Base-by-base conservation (phyloP, 345 rosid species). In the Lagerstroemia speciosa region DNA sequence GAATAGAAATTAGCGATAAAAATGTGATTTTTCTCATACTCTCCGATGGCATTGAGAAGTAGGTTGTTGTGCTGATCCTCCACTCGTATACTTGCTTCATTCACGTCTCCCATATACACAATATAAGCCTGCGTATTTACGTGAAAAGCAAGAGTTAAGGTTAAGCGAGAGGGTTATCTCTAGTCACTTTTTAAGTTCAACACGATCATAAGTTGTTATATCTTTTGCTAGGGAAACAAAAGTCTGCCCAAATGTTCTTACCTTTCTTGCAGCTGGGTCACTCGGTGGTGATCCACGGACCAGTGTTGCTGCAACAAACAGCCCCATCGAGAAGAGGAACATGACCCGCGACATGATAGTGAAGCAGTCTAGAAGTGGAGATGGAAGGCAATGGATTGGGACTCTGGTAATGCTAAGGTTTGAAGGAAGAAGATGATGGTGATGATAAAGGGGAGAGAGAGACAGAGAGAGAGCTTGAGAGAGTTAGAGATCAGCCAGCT, bases 21-120 rank as follows among this genome's bases (percentile, higher is more conserved):
- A 2, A 22, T 14, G 8, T 1, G 24, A 50, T 36, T 50, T 19
- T 50, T 50, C 7, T 50, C 55, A 5, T 50, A 92, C 98, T 92
- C 89, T 85, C 85, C 91, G 20, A 84, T 75, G 12, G 79, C 81
- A 1, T 73, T 69, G 15, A 41, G 7, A 34, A 92, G 87, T 74
- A 92, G 79, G 73, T 30, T 72, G 66, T 86, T 83, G 81, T 92
- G 94, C 33, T 74, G 65, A 10, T 79, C 68, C 29, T 65, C 40
- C 6, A 71, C 38, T 12, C 77, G 64, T 46, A 65, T 66, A 62
- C 37, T 65, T 17, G 66, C 67, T 22, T 60, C 76, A 1, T 80
- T 66, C 10, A 58, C 40, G 19, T 81, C 94, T 77, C 98, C 98
- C 94, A 92, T 87, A 79, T 92, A 92, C 5, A 89, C 85, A 63